These are phyloP conservation scores for Albifimbria verrucaria DNA, from an alignment of 2,329 filamentous ascomycete genomes.

Conservation along the genomic window DNA sequence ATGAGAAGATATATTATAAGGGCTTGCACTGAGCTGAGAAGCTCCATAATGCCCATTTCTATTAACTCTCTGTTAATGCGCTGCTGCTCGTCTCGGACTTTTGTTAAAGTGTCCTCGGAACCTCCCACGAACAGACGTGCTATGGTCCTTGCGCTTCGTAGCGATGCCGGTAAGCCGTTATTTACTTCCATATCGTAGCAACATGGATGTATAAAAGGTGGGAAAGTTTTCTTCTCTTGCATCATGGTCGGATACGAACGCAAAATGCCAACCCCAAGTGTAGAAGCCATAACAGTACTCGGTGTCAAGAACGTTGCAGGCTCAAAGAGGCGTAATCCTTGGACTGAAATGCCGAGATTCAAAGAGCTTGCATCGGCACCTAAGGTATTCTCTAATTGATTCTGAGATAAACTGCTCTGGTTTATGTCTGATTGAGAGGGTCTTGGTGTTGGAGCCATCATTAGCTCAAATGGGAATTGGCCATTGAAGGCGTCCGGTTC, in stretches of 20 bases:
- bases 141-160: not conserved
- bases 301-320: not conserved
- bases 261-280: constrained; percentile 3
- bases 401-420: not conserved
- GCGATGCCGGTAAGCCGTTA: not conserved
- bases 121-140: not conserved
- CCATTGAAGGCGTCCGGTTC: not conserved
- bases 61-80: not conserved
- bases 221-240: not conserved
- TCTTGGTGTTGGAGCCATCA: not conserved
- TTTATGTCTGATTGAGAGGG: not conserved
- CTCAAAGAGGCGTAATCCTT: not conserved
- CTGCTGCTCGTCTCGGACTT: not conserved
- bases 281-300: constrained; percentile 2
- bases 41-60: not conserved
- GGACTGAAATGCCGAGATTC: not conserved
- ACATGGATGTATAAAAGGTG: constrained; percentile 3
- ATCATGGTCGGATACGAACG: constrained; percentile 2
- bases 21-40: not conserved
- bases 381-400: not conserved
- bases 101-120: not conserved
- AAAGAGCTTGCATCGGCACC: not conserved
- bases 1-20: not conserved
- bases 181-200: not conserved
- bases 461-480: not conserved